Percentiles rank a stretch among this genome's conserved stretches.
Evolutionary conservation across 2,329 filamentous ascomycete genomes (phyloP).

Genomic region (Cladophialophora psammophila): DNA sequence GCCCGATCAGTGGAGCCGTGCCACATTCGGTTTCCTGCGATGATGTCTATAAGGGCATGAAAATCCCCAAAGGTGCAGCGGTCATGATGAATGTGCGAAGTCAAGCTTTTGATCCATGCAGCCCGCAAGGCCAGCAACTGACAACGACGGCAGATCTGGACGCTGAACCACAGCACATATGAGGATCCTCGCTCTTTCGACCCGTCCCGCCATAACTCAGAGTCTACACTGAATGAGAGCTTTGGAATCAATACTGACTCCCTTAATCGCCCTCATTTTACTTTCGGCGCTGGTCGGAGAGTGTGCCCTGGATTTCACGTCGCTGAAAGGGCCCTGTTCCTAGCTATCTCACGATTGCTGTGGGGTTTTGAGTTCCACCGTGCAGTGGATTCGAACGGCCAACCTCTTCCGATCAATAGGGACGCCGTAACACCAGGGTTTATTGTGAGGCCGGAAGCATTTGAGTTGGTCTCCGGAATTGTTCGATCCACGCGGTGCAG

Average conservation of each 20-base stretch:
- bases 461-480: not conserved
- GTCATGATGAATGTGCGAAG: not conserved
- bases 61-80: not conserved
- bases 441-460: not conserved
- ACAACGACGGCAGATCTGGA: not conserved
- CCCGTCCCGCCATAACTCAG: no score
- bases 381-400: not conserved
- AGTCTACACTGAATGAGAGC: not conserved
- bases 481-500: not conserved
- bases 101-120: not conserved
- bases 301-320: conserved; percentile 1
- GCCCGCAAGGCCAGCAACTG: no score
- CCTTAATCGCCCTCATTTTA: not conserved
- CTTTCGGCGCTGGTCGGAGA: not conserved
- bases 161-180: not conserved
- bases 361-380: not conserved
- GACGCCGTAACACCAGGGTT: not conserved
- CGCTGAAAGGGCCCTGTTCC: not conserved
- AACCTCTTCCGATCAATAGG: not conserved
- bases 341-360: not conserved
- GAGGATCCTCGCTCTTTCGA: not conserved
- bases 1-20: conserved; percentile 2
- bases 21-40: not conserved
- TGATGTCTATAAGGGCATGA: not conserved
- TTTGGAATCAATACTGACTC: not conserved